These are phyloP conservation scores for Lachancea fermentati DNA, from an alignment of 805 yeast species.

Conservation along the genomic window DNA sequence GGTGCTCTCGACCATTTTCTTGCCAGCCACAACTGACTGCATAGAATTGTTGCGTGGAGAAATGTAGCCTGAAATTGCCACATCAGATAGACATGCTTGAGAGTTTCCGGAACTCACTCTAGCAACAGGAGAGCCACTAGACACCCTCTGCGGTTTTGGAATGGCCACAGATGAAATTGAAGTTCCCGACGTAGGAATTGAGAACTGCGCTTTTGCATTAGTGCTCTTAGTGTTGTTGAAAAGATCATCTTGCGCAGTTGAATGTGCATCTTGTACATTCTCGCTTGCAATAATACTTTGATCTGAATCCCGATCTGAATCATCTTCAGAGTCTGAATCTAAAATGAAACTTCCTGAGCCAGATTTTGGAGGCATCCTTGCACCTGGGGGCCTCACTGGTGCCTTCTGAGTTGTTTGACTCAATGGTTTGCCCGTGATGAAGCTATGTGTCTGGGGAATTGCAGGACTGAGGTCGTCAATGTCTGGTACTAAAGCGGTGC, in stretches of 20 bases:
- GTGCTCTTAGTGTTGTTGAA: neutral
- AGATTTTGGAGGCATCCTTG: neutral
- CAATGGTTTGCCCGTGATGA: constrained; percentile 28
- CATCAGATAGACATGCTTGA: constrained; percentile 44
- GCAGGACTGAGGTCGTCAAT: constrained; percentile 13
- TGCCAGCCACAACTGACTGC: constrained; percentile 21
- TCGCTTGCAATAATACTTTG: constrained; percentile 10
- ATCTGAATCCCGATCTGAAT: constrained; percentile 19
- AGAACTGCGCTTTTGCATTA: constrained; percentile 3
- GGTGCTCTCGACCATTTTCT: constrained; percentile 12
- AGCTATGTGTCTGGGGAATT: constrained; percentile 22
- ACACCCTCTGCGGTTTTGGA: constrained; percentile 1
- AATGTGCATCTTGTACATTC: neutral
- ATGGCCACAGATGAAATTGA: constrained; percentile 7
- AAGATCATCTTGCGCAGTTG: neutral
- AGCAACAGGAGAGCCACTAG: constrained; percentile 21
- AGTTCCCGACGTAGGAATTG: constrained; percentile 6
- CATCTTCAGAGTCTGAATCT: constrained; percentile 28
- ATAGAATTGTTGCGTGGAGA: constrained; percentile 26
- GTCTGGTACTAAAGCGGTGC: constrained; percentile 23
- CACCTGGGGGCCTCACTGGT: constrained; percentile 10
- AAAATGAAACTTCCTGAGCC: constrained; percentile 26
- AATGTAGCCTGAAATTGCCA: constrained; percentile 42
- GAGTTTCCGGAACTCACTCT: constrained; percentile 32
- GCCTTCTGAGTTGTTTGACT: constrained; percentile 3